Percentiles rank a stretch among this genome's conserved stretches.
Evolutionary conservation across 768 basidiomycete genomes (phyloP).

Genomic region (Podaxis sp.): DNA sequence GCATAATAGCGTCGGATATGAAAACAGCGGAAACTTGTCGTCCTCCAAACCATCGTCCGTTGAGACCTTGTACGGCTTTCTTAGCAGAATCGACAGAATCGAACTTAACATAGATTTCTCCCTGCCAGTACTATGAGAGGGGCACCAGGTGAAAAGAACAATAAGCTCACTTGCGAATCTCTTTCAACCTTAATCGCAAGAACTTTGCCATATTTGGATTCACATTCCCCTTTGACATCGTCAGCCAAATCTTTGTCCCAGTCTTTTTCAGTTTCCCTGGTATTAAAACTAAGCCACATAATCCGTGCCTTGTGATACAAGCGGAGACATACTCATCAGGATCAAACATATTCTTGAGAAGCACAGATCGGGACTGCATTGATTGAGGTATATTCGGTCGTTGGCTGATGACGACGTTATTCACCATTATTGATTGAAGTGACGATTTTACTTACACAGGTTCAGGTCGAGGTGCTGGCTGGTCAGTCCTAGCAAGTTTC

Average conservation of each 20-base stretch:
- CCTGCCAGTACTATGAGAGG: slow-evolving; percentile 47
- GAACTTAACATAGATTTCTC: slow-evolving; percentile 97
- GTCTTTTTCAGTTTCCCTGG: slow-evolving; percentile 89
- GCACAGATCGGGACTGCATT: slow-evolving; percentile 86
- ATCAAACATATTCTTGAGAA: slow-evolving; percentile 95
- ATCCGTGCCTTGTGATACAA: background rate
- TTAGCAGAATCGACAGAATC: slow-evolving; percentile 75
- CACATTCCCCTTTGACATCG: slow-evolving; percentile 94
- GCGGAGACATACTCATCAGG: slow-evolving; percentile 80
- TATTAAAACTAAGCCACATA: slow-evolving; percentile 8
- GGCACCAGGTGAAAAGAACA: background rate
- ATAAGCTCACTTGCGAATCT: slow-evolving; percentile 74
- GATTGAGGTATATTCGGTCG: slow-evolving; percentile 80
- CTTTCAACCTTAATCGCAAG: slow-evolving; percentile 89
- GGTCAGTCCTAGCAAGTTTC: slow-evolving; percentile 97
- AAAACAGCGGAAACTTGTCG: slow-evolving; percentile 84
- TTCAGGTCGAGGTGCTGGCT: slow-evolving; percentile 53
- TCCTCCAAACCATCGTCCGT: slow-evolving; percentile 97
- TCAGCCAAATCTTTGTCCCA: slow-evolving; percentile 97
- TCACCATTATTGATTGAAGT: slow-evolving; percentile 9
- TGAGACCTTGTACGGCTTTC: slow-evolving; percentile 84
- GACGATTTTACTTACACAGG: slow-evolving; percentile 51
- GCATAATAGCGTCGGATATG: slow-evolving; percentile 93
- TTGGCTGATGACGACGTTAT: slow-evolving; percentile 40
- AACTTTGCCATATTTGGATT: slow-evolving; percentile 86